A percentile compares a stretch with the other conserved stretches of the same genome.
Evolutionary conservation across 148 eudicot species (phyloP).

Genomic region (Vaccinium darrowii): DNA sequence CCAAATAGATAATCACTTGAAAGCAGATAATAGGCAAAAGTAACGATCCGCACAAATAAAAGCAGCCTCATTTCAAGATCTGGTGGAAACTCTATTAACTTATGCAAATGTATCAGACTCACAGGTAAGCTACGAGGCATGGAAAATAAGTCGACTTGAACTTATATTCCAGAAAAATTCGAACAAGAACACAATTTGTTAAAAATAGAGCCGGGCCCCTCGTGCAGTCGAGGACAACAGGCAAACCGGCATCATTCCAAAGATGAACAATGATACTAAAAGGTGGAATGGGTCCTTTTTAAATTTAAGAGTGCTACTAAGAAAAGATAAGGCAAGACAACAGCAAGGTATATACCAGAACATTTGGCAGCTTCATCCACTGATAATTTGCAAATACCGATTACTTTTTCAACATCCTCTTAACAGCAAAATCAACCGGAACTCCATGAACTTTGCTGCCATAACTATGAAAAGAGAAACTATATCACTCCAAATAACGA

Average conservation of each 20-base stretch:
- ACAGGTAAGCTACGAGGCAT: background rate
- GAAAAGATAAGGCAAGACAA: background rate
- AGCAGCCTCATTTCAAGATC: background rate
- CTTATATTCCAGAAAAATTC: background rate
- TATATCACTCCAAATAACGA: background rate
- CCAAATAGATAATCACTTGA: background rate
- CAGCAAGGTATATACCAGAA: background rate
- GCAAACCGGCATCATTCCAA: background rate
- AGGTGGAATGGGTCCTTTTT: background rate
- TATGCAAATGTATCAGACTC: background rate
- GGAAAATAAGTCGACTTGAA: background rate
- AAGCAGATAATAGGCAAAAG: background rate
- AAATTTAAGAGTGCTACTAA: background rate
- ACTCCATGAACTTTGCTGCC: background rate
- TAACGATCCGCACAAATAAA: background rate
- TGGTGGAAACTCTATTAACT: background rate
- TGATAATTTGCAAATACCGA: background rate
- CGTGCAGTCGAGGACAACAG: background rate
- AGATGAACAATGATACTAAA: background rate
- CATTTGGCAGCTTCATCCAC: background rate
- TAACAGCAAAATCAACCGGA: background rate
- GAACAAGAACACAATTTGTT: background rate
- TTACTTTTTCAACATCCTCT: slow-evolving; percentile 2
- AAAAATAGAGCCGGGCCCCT: background rate
- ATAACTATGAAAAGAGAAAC: slow-evolving; percentile 1